Evolutionary conservation across 768 basidiomycete genomes (phyloP), one percentile per base, ranked within the genome.

Genomic region (Flagelloscypha sp.): DNA sequence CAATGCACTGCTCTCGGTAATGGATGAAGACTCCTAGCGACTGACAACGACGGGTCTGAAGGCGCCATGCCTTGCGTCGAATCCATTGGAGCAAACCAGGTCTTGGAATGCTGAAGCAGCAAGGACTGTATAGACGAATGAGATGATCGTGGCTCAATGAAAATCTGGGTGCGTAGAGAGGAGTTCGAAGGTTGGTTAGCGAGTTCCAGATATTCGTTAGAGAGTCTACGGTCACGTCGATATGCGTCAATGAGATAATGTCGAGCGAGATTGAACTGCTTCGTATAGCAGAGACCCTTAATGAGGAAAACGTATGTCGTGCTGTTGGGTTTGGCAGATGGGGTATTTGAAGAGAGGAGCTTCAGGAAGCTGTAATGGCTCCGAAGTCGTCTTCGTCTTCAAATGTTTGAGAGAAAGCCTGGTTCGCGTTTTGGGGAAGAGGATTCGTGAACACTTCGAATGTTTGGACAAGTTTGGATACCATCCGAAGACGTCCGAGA

Each of bases 401-500:
- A 51, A 78, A 81, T 9, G 74, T 66, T 5, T 68, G 58, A 41
- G 70, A 64, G 36, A 65, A 58, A 44, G 65, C 61, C 25, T 44
- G 39, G 49, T 66, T 59, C 31, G 55, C 62, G 27, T 68, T 63
- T 40, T 60, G 55, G 8, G 80, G 76, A 19, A 86, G 63, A 11
- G 83, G 82, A 31, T 76, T 68, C 0, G 85, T 84, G 39, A 87
- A 72, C 19, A 83, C 76, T 46, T 88, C 86, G 48, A 87, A 89
- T 1, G 79, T 68, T 48, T 76, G 74, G 5, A 88, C 69, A 50
- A 89, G 68, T 45, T 72, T 76, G 4, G 81, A 75, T 24, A 83
- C 55, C 35, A 77, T 58, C 9, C 74, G 69, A 12, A 66, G 48
- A 7, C 68, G 67, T 10, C 84, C 84, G 7, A 86, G 68, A 47